Base-by-base conservation (phyloP, 73 alveolate genomes). In the Stentor coeruleus region DNA sequence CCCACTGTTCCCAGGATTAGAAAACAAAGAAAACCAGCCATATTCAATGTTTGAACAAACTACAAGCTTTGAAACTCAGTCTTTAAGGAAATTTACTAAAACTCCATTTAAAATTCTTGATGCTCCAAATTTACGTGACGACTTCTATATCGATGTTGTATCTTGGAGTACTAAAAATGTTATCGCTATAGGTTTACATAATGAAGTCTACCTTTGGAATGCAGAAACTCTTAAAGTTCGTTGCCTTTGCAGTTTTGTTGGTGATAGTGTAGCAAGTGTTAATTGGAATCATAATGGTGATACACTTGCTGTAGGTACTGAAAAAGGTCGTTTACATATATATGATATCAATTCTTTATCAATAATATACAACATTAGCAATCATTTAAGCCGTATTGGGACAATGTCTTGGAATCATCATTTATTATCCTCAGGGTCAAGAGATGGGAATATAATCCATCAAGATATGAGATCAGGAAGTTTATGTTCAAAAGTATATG, bases 41-140 rank as follows among this genome's bases (percentile, higher is more conserved):
- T 33, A 20, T 26, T 66, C 37, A 11, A 20, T 31, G 15, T 20
- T 66, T 66, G n/a, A 20, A 20, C 36, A 37, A 33, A 66, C 79
- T 40, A 20, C n/a, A 0, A 20, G 37, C 81, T 82, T 72, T 81
- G 97, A 4, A 1, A 33, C 33, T 20, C 40, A 66, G n/a, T 20
- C 42, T 33, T 40, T 31, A 11, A 81, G 98, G 81, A 94, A 96
- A 76, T 95, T 97, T 2, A 95, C 99, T 35, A 97, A 97, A 91
- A 88, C 89, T 58, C 98, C 99, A 60, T 97, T 93, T 85, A 97
- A 97, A 89, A 98, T 97, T 33, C 93, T 97, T 33, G 99, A 97
- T 84, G 99, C 99, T 11, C 99, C 99, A 0, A 84, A 94, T 81
- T 86, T 97, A 42, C 84, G 91, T 89, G 99, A 97, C 85, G 99